A percentile compares a stretch with the other conserved stretches of the same genome.
Evolutionary conservation across 352 stramenopile genomes (phyloP).

Genomic region (Phytophthora boehmeriae): DNA sequence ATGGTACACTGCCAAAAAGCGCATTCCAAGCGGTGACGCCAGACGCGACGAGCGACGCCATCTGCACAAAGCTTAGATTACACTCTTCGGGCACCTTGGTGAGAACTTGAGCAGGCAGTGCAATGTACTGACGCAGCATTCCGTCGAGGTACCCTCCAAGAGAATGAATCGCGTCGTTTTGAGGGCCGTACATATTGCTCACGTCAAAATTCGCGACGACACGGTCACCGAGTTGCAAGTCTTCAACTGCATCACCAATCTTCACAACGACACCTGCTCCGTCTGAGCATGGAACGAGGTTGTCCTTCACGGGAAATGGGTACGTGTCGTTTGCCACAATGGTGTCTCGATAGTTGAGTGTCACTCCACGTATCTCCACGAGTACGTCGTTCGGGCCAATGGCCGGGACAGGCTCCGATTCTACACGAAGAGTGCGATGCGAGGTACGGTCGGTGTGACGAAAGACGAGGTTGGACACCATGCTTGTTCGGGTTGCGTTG

Average conservation of each 20-base stretch:
- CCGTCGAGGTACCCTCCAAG: constrained; percentile 11
- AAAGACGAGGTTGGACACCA: constrained; percentile 18
- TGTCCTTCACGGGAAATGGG: constrained; percentile 7
- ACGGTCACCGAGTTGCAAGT: constrained; percentile 7
- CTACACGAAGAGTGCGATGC: constrained; percentile 17
- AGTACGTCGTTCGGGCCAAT: constrained; percentile 20
- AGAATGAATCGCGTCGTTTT: constrained; percentile 1
- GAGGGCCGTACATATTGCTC: constrained; percentile 9
- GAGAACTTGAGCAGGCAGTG: constrained; percentile 7
- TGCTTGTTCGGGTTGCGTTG: constrained; percentile 1
- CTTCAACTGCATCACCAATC: constrained; percentile 7
- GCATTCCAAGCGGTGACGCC: constrained; percentile 18
- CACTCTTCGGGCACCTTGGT: constrained; percentile 12
- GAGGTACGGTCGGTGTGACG: constrained; percentile 24
- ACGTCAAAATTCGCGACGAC: constrained; percentile 17
- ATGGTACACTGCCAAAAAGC: constrained; percentile 9
- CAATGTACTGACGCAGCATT: constrained; percentile 16
- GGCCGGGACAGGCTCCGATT: constrained; percentile 7
- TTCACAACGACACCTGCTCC: constrained; percentile 12
- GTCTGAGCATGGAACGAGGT: constrained; percentile 16
- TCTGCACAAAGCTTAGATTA: constrained; percentile 9
- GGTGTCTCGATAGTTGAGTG: constrained; percentile 23
- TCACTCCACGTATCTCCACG: constrained; percentile 27
- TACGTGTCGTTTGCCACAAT: constrained; percentile 5
- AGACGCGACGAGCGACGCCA: constrained; percentile 13